Conservation (phyloP, 2,329 filamentous ascomycete genomes). For the Fusarium denticulatum region DNA sequence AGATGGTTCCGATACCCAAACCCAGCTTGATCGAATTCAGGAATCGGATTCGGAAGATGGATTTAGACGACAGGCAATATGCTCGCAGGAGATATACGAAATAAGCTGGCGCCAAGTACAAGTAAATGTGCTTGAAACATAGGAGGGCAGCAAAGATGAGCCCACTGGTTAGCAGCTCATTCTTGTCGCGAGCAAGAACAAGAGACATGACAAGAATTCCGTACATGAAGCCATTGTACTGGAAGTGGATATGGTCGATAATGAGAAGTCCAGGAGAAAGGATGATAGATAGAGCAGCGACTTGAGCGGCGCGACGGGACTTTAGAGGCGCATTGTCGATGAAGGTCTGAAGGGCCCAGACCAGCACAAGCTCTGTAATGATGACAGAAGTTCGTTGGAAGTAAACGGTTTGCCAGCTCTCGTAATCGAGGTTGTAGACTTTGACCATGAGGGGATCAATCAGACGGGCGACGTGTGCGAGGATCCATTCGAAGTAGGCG, state of each 20-base stretch:
- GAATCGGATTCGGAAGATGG: constrained; percentile 79
- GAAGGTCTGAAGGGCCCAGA: constrained; percentile 84
- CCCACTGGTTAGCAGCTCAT: constrained; percentile 80
- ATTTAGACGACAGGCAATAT: constrained; percentile 85
- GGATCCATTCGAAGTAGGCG: constrained; percentile 92
- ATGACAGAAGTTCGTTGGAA: constrained; percentile 94
- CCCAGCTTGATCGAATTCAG: constrained; percentile 87
- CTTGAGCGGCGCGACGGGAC: constrained; percentile 82
- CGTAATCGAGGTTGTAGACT: constrained; percentile 83
- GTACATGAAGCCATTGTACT: constrained; percentile 98
- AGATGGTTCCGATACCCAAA: constrained; percentile 73
- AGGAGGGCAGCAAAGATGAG: constrained; percentile 84
- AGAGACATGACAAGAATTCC: constrained; percentile 89
- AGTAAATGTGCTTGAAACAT: constrained; percentile 98
- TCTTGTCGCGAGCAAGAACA: constrained; percentile 79
- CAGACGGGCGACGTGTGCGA: constrained; percentile 82
- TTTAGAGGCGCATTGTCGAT: constrained; percentile 73
- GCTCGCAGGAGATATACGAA: constrained; percentile 90
- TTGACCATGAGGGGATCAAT: constrained; percentile 84
- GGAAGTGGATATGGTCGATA: constrained; percentile 98
- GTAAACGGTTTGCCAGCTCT: constrained; percentile 92
- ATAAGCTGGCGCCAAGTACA: constrained; percentile 95
- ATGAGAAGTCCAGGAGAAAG: constrained; percentile 93
- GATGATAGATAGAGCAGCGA: constrained; percentile 86
- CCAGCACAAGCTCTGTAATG: constrained; percentile 81